Percentiles rank a stretch among this genome's conserved stretches.
Evolutionary conservation across 306 rosid genomes (phyloP).

Genomic region (Glycine latifolia): DNA sequence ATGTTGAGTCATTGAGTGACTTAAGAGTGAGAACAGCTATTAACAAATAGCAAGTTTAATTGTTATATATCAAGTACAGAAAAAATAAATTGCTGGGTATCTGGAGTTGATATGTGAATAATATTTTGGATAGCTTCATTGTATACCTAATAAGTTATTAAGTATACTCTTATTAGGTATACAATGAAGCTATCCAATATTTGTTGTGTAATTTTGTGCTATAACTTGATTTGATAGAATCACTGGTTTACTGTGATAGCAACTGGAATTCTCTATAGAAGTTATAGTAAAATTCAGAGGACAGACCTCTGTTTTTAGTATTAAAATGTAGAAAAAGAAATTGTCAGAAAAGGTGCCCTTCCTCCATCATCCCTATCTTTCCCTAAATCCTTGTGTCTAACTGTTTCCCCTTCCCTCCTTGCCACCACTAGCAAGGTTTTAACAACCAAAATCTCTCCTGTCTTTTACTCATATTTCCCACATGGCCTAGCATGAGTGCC

Average conservation of each 20-base stretch:
- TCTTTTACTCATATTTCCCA: not conserved
- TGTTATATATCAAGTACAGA: no score
- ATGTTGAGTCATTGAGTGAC: no score
- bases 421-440: not conserved
- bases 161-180: not conserved
- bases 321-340: not conserved
- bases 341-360: not conserved
- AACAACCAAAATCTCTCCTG: not conserved
- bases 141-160: not conserved
- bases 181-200: not conserved
- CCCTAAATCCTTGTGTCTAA: not conserved
- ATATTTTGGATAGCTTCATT: no score
- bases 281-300: not conserved
- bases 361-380: not conserved
- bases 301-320: not conserved
- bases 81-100: no score
- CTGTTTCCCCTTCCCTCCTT: not conserved
- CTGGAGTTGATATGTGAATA: no score
- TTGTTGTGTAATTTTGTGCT: not conserved
- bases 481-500: not conserved
- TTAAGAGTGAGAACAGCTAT: no score
- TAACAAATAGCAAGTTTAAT: no score
- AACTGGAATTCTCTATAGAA: not conserved
- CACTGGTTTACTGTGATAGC: not conserved
- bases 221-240: not conserved